Evolutionary conservation across 2,329 filamentous ascomycete genomes (phyloP), one percentile per base, ranked within the genome.

Genomic region (Colletotrichum spinosum): DNA sequence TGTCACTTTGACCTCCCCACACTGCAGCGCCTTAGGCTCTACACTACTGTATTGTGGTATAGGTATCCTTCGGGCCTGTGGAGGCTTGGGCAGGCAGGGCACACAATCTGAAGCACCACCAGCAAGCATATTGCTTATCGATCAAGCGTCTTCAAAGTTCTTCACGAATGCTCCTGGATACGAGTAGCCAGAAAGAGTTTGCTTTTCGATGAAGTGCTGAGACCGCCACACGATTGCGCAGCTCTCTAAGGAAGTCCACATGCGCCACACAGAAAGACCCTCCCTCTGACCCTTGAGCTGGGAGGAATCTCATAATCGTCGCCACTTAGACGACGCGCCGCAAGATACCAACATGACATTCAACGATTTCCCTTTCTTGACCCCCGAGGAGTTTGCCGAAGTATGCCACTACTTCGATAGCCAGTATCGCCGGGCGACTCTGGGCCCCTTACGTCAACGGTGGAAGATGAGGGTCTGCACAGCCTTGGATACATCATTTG

Each of bases 321-420:
- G 25, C 25, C 25, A 25, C 42, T 10, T 7, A 25, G 17, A 10
- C 25, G 17, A 34, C 37, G 33, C 13, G 33, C 8, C 39, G 13
- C 37, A 10, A 37, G 9, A 38, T 11, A 48, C n/a, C 35, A 35
- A 2, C 39, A 66, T 66, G 63, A 25, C 49, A 11, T 84, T 87
- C 71, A 70, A 76, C 63, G 78, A 82, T 55, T 93, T 90, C 72
- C 90, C 90, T 7, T 86, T 84, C 64, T 82, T 93, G 35, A 84
- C 78, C 10, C 72, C 78, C 10, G 83, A 87, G 45, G 90, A 92
- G 72, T 93, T 93, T 69, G 77, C 85, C 57, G 83, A 88, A 72
- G 86, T 84, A 59, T 92, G 90, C 75, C 86, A 90, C 70, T 80
- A 85, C 59, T 80, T 90, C 25, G 88, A 90, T 68, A 80, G 83